Evolutionary conservation across 495 filamentous ascomycete genomes (phyloP).

Genomic region (Rhypophila decipiens): DNA sequence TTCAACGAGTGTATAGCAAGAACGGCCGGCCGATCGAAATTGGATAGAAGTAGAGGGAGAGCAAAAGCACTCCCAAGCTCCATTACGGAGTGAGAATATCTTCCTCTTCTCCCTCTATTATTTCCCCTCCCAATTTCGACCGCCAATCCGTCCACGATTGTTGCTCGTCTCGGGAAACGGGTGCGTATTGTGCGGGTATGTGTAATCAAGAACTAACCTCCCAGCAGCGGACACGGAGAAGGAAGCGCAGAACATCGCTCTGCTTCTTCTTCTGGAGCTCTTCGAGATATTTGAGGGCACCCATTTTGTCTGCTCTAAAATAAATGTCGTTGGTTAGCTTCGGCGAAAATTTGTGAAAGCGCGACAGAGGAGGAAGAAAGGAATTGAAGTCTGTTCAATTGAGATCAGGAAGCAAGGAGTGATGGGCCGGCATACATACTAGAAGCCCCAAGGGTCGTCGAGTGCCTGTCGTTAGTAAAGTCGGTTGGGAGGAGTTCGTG

Average conservation of each 20-base stretch:
- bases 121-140: too few relatives aligned
- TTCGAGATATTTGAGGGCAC: constrained; percentile 98
- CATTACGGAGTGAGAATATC: too few relatives aligned
- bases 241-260: constrained; percentile 97
- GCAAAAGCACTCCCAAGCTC: too few relatives aligned
- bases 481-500: constrained; percentile 15
- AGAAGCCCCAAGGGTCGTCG: constrained; percentile 9
- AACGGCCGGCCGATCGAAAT: too few relatives aligned
- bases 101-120: too few relatives aligned
- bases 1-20: constrained; percentile 99
- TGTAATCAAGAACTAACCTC: constrained; percentile 75
- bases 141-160: constrained; percentile 22
- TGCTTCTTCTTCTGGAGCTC: constrained; percentile 99
- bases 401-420: too few relatives aligned
- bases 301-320: constrained; percentile 59
- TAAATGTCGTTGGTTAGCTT: constrained; percentile 2
- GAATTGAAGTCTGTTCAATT: too few relatives aligned
- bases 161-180: neutral
- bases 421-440: constrained; percentile 12
- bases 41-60: too few relatives aligned
- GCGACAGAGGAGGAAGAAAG: too few relatives aligned
- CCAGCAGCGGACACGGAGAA: constrained; percentile 99
- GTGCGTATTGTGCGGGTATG: constrained; percentile 1
- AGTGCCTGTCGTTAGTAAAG: constrained; percentile 29
- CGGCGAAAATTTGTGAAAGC: too few relatives aligned